Evolutionary conservation across 2,329 filamentous ascomycete genomes (phyloP), one percentile per base, ranked within the genome.

Genomic region (Xylariaceae sp.): DNA sequence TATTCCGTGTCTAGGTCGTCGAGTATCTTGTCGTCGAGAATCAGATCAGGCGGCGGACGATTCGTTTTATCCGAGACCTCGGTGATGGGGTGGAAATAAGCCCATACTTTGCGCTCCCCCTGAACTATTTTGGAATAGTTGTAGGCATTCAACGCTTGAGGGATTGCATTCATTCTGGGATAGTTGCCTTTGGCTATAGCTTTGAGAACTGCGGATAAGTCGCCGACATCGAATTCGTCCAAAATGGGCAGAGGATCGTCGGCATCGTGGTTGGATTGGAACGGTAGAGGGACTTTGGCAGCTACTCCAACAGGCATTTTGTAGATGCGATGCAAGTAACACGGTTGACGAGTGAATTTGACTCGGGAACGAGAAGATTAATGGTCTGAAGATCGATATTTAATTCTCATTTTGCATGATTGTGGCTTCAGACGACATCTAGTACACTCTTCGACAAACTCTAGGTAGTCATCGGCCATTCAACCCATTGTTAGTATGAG

Each of bases 11-110:
- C 13, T 22, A 61, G 42, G 42, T 62, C 58, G 2, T 51, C 18
- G 1, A 42, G 14, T 3, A 61, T 41, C 10, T 16, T 31, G 5
- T 43, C 22, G 16, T 55, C 51, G 12, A 62, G 47, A 22, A 11
- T 10, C 43, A 51, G 47, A 14, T 18, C 17, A 7, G 39, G 13
- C 13, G 47, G 14, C 18, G 17, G 46, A 56, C 43, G 14, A 12
- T 14, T 11, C 44, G 38, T 7, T 5, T 22, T 31, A 5, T 49
- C 41, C n/a, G 50, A 33, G 19, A 63, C 43, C 22, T 43, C 19
- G 13, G 56, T 58, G 22, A 61, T 42, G 6, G 48, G 36, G 50
- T 61, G 53, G 44, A 63, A 61, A 45, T 62, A 62, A 1, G 56
- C 54, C 58, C 58, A 58, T 33, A 33, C 22, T 33, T 18, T 39